These are phyloP conservation scores for Botrytis cinerea DNA, from an alignment of 2,329 filamentous ascomycete genomes.

Conservation along the genomic window DNA sequence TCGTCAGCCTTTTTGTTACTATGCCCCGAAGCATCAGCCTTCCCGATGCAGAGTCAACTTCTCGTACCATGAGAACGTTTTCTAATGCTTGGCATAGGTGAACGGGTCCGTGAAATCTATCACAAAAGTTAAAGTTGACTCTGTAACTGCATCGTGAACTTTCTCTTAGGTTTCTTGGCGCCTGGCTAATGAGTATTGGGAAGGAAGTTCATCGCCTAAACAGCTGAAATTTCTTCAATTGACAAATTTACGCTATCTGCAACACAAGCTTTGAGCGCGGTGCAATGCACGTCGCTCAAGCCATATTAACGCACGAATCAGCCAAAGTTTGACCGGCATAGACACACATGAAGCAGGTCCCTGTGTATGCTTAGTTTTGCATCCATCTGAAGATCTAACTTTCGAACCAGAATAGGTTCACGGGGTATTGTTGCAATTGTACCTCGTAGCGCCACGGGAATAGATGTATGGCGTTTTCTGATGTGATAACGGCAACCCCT, in stretches of 20 bases:
- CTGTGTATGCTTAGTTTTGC: not conserved
- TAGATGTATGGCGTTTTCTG: not conserved
- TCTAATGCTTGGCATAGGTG: not conserved
- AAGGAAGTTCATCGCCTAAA: not conserved
- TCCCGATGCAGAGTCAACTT: not conserved
- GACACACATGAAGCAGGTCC: constrained; percentile 1
- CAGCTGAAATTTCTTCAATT: not conserved
- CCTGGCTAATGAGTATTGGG: not conserved
- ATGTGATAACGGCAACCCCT: not conserved
- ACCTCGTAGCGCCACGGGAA: not conserved
- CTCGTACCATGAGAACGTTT: not conserved
- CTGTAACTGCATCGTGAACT: not conserved
- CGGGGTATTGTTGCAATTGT: not conserved
- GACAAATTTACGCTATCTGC: not conserved
- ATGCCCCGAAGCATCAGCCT: not conserved
- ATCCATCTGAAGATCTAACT: not conserved
- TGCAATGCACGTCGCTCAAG: not conserved
- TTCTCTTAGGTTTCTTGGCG: not conserved
- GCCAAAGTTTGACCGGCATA: not conserved
- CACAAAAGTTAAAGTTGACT: not conserved
- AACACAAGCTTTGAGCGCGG: not conserved
- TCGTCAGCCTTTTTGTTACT: constrained; percentile 7
- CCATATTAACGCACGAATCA: not conserved
- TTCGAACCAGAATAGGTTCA: constrained; percentile 1
- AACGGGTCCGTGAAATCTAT: not conserved